Evolutionary conservation across 2,329 filamentous ascomycete genomes (phyloP), one percentile per base, ranked within the genome.

Genomic region (Penicillium vulpinum): DNA sequence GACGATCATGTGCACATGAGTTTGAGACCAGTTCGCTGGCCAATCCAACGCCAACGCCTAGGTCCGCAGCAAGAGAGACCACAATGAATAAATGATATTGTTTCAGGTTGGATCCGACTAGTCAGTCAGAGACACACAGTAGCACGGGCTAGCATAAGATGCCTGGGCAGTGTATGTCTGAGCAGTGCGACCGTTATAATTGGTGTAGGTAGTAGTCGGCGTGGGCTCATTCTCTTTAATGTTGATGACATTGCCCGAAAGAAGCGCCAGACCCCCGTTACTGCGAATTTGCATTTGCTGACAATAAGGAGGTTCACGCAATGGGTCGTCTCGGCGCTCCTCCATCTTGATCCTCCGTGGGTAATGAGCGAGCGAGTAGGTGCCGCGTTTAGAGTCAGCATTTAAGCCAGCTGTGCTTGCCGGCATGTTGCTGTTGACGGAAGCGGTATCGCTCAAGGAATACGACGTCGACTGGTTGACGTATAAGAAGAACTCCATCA

Each of bases 401-500:
- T 63, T 24, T 31, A 56, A 57, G 51, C 58, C 57, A 16, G 62
- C 57, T 4, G 64, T 67, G 38, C 63, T 58, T n/a, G 56, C 68
- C 24, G 65, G 35, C 39, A 65, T 60, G 18, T 63, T 21, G 49
- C 57, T 51, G 35, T 45, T 41, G 41, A 61, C 58, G 15, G 60
- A 40, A 16, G 67, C 52, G n/a, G 64, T 67, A 21, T 65, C 53
- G 44, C 62, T 58, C 24, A 61, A 64, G 16, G 53, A 58, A 22
- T 65, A 67, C 26, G 65, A 63, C 15, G 80, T 76, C 46, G 83
- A 76, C 68, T 84, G 72, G 52, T 83, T 80, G 51, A 85, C 77
- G 65, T 88, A 90, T 45, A 90, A 80, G 71, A 88, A 89, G 36
- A 84, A 83, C 69, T 89, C 87, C 48, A 89, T 78, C 51, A 85